phyloP scores from a whole-genome alignment of 2,329 filamentous ascomycete species.

The Ceratocystis lukuohia region DNA sequence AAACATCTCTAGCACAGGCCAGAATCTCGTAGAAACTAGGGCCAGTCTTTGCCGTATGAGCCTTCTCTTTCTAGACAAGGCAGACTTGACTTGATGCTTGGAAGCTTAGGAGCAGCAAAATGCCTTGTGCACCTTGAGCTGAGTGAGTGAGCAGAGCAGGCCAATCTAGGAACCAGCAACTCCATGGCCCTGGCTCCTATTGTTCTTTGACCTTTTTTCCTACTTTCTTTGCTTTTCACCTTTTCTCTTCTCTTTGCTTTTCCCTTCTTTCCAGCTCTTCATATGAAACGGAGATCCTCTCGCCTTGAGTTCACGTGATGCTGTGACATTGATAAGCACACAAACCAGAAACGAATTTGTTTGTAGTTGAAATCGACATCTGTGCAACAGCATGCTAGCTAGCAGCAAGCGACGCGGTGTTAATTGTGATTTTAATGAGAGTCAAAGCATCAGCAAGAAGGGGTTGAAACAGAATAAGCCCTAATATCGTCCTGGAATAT shows the following conservation, averaged over 20 bases:
- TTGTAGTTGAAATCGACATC: background rate
- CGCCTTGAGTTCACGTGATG: background rate
- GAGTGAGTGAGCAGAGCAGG: background rate
- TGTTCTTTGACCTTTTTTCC: no score
- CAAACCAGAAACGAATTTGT: background rate
- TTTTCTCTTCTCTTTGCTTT: no score
- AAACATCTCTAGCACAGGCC: background rate
- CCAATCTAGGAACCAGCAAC: no score
- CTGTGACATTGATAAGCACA: background rate
- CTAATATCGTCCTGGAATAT: background rate
- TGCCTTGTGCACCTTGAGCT: background rate
- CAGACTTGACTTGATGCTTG: background rate
- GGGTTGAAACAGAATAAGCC: background rate
- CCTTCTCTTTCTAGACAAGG: background rate
- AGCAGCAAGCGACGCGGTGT: background rate
- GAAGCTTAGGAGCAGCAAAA: background rate
- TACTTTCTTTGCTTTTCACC: no score
- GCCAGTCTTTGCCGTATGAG: background rate
- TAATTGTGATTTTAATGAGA: background rate
- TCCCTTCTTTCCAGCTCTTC: no score
- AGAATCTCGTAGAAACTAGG: background rate
- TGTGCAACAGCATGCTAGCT: background rate
- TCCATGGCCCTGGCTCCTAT: no score
- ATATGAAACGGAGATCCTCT: background rate
- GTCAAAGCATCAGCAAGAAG: background rate